A percentile compares a stretch with the other conserved stretches of the same genome.
Evolutionary conservation across 225 moss, liverwort and hornwort genomes (phyloP).

Genomic region (Marchantia paleacea): DNA sequence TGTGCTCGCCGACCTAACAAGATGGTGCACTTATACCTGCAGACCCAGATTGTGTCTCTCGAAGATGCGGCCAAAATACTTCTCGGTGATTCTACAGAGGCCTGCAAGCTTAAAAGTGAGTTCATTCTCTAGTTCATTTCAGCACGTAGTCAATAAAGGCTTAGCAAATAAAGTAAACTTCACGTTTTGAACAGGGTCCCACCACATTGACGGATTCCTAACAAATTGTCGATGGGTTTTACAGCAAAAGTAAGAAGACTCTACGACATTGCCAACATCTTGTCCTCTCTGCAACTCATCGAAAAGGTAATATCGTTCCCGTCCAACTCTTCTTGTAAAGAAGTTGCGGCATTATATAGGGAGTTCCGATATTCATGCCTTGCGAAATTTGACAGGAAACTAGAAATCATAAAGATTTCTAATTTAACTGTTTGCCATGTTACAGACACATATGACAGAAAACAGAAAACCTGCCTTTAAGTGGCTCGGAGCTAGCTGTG

Average conservation of each 20-base stretch:
- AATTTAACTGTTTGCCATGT: background rate
- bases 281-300: slow-evolving; percentile 90
- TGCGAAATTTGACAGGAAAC: background rate
- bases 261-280: slow-evolving; percentile 97
- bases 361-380: background rate
- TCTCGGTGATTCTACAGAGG: slow-evolving; percentile 82
- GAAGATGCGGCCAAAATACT: slow-evolving; percentile 92
- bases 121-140: background rate
- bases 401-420: background rate
- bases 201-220: background rate
- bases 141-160: too few species aligned
- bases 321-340: too few species aligned
- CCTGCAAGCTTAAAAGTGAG: slow-evolving; percentile 89
- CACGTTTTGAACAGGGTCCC: background rate
- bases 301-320: slow-evolving; percentile 59
- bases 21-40: slow-evolving; percentile 21
- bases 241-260: slow-evolving; percentile 97
- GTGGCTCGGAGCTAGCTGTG: slow-evolving; percentile 82
- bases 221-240: slow-evolving; percentile 1
- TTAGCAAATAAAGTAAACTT: background rate
- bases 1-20: background rate
- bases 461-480: slow-evolving; percentile 90
- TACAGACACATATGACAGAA: slow-evolving; percentile 87
- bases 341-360: background rate
- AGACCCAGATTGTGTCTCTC: slow-evolving; percentile 90